Evolutionary conservation across 768 basidiomycete species (phyloP), one percentile per base, ranked within the genome.

Genomic region (Lactarius pseudohatsudake): DNA sequence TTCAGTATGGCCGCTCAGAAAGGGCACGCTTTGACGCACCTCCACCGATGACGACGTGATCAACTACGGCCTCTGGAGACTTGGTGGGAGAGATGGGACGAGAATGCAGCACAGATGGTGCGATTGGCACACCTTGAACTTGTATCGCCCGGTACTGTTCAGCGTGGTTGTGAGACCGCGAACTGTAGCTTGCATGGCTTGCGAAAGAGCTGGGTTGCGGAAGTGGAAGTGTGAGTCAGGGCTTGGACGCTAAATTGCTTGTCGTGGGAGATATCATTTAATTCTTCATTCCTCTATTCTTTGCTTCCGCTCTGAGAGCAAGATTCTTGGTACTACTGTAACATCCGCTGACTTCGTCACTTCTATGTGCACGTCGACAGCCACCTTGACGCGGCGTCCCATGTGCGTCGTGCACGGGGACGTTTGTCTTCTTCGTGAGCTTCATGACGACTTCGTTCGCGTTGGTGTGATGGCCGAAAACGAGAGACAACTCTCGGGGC

Each of bases 31-130:
- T 64, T 16, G 28, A 54, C 76, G 69, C 69, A 85, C 94, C 96
- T 79, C 89, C 96, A 13, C 96, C 96, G 28, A 98, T 81, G 18
- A 98, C 84, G 28, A 97, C 79, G 75, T 91, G 88, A 74, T 98
- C 96, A 36, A 96, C 86, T 1, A 79, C 81, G 40, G 79, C 81
- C 69, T 92, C 88, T 4, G 95, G 92, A 18, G 77, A 75, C 85
- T 91, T 58, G 30, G 57, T 32, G 20, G 34, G 45, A 36, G 45
- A 55, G 57, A 61, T 56, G 56, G 28, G 62, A 55, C 4, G 28
- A 47, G 55, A 62, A 55, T 30, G 66, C 65, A 8, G 20, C 5
- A 41, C n/a, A 53, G 18, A 16, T 2, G 11, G 26, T 20, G 16
- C 2, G 32, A 50, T 26, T 16, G 13, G 69, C 73, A 64, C 58